Conservation (phyloP, 2,329 filamentous ascomycete species). For the Ascochyta pisi region DNA sequence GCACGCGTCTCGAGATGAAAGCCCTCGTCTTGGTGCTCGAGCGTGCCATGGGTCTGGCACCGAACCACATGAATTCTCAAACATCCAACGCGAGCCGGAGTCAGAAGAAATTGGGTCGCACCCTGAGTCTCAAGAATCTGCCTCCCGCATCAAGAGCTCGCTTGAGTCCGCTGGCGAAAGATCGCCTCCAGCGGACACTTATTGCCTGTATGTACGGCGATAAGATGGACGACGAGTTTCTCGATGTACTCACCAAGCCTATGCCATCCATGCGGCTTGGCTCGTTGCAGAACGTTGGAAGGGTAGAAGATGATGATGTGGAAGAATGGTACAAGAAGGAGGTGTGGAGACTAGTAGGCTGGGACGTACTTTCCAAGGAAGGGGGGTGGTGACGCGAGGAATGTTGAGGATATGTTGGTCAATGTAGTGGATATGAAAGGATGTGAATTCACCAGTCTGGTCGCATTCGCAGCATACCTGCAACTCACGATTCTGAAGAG, state of each 20-base stretch:
- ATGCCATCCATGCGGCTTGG: slow-evolving; percentile 22
- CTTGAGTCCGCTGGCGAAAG: slow-evolving; percentile 48
- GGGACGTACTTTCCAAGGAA: slow-evolving; percentile 56
- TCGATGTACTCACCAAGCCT: slow-evolving; percentile 53
- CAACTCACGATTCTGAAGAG: neutral
- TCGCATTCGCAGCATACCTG: too few species aligned
- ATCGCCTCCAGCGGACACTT: slow-evolving; percentile 55
- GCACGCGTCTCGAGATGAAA: slow-evolving; percentile 47
- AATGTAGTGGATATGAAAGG: neutral
- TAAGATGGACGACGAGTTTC: slow-evolving; percentile 48
- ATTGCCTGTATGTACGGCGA: slow-evolving; percentile 53
- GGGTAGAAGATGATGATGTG: slow-evolving; percentile 50
- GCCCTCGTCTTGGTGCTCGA: slow-evolving; percentile 53
- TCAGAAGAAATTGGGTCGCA: slow-evolving; percentile 25
- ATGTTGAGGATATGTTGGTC: neutral
- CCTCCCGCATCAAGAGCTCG: slow-evolving; percentile 37
- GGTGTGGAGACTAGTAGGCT: slow-evolving; percentile 64
- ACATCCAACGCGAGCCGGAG: neutral
- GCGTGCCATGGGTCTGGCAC: slow-evolving; percentile 49
- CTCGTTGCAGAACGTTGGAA: slow-evolving; percentile 41
- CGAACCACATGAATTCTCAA: slow-evolving; percentile 43
- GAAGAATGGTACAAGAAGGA: slow-evolving; percentile 63
- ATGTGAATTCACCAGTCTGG: neutral
- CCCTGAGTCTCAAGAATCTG: slow-evolving; percentile 34
- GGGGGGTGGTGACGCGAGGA: slow-evolving; percentile 20